phyloP scores from a whole-genome alignment of 2,329 filamentous ascomycete genomes.

The Leptographium wingfieldii region DNA sequence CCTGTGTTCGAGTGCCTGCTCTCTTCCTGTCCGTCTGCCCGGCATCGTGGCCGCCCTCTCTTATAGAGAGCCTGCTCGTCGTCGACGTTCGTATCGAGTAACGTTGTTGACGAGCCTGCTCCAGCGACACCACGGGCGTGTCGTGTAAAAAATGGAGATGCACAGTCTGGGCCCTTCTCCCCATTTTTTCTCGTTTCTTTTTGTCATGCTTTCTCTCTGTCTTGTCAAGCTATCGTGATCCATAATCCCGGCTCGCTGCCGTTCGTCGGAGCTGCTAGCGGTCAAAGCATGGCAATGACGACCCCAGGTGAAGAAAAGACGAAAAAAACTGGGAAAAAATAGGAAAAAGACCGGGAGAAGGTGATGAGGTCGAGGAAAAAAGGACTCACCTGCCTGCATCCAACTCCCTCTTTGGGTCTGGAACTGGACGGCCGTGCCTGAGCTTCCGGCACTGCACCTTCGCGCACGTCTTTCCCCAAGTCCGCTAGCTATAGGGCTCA shows the following conservation, averaged over 20 bases:
- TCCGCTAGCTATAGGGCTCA: not conserved
- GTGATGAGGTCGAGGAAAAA: not conserved
- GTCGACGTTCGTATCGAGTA: not conserved
- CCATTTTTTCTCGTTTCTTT: not conserved
- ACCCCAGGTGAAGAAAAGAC: not conserved
- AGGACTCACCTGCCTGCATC: not conserved
- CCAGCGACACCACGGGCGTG: conserved; percentile 1
- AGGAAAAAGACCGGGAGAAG: no score
- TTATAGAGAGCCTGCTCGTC: not conserved
- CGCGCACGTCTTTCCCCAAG: not conserved
- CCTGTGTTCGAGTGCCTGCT: not conserved
- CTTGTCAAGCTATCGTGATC: not conserved
- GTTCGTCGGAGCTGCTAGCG: not conserved
- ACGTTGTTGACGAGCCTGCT: not conserved
- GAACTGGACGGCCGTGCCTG: not conserved
- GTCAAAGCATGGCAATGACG: not conserved
- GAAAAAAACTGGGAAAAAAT: no score
- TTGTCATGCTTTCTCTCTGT: not conserved
- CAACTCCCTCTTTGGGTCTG: not conserved
- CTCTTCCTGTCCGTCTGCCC: not conserved
- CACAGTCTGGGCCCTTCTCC: not conserved
- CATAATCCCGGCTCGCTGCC: not conserved
- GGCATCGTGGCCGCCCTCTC: not conserved
- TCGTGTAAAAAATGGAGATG: not conserved
- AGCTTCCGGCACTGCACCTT: not conserved